Evolutionary conservation across 345 rosid species (phyloP).

Genomic region (Melastoma malabathricum): DNA sequence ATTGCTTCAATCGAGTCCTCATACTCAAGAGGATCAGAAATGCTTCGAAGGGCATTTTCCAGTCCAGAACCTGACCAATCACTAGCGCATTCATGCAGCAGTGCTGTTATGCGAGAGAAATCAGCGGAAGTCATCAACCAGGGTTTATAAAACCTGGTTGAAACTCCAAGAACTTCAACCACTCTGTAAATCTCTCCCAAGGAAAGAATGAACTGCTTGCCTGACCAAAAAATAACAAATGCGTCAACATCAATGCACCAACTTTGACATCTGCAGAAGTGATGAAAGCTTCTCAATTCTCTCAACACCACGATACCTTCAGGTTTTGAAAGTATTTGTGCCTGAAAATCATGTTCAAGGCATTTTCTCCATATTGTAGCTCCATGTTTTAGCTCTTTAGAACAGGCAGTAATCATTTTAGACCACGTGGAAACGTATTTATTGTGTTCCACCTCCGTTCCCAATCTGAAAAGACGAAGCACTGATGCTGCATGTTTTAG

Average conservation of each 20-base stretch:
- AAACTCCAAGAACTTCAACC: conserved; percentile 43
- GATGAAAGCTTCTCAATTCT: no score
- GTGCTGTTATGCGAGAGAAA: conserved; percentile 17
- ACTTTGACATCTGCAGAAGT: conserved; percentile 1
- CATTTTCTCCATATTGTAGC: conserved; percentile 61
- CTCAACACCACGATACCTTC: conserved; percentile 29
- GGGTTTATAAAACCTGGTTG: conserved; percentile 56
- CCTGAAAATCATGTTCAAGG: conserved; percentile 28
- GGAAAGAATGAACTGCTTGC: conserved; percentile 42
- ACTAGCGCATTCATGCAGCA: conserved; percentile 42
- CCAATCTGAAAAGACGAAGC: conserved; percentile 44
- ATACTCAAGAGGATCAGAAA: conserved; percentile 21
- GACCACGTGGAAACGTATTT: conserved; percentile 54
- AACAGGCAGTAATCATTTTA: conserved; percentile 43
- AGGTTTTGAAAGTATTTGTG: conserved; percentile 31
- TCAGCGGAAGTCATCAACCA: conserved; percentile 45
- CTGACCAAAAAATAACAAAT: conserved; percentile 14
- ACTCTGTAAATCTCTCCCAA: conserved; percentile 79
- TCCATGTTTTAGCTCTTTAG: conserved; percentile 66
- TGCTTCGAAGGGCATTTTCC: conserved; percentile 38
- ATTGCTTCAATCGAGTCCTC: conserved; percentile 18
- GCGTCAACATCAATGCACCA: not conserved
- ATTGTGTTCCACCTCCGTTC: conserved; percentile 40
- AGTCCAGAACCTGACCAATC: conserved; percentile 74
- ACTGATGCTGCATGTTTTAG: conserved; percentile 32